Evolutionary conservation across 371 early-diverging fungal genomes (phyloP), one percentile per base, ranked within the genome.

Genomic region (Chytridiales sp.): DNA sequence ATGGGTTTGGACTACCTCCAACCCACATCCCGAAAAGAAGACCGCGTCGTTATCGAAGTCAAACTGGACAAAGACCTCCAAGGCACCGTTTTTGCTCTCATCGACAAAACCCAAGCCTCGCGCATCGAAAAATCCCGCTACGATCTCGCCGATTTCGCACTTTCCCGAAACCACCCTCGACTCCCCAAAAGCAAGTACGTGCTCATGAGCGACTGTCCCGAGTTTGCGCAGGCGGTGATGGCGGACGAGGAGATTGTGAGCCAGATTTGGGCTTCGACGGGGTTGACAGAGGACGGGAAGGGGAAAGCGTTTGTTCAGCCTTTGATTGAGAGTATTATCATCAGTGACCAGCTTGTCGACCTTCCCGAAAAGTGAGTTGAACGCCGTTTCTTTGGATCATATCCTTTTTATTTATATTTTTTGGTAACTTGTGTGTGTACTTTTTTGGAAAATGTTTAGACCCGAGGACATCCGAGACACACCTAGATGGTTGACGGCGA

Each of bases 61-160:
- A 32, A 62, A 13, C 29, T 61, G 15, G 41, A 60, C 59, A 24
- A 70, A 8, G 74, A 75, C 31, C 59, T 70, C 13, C 74, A 76
- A 15, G 75, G 75, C 3, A 80, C 84, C 71, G 85, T 87, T 29
- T 85, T 89, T 78, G 88, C 85, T 6, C 78, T 87, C 11, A 67
- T 88, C 26, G 79, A 74, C 24, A 76, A 77, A 53, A 64, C 72
- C 24, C 72, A 72, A 13, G 77, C 84, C 36, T 67, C 76, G 54
- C 73, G 73, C 1, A 59, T 84, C 30, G 62, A 62, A 61, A 78
- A 84, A 36, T 70, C 68, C 22, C 79, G 91, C 19, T 89, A 80
- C 70, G 91, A 90, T 72, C 69, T 88, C 56, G 67, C 40, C 63
- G 72, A 61, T 49, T 80, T 42, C 67, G 72, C 31, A 52, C 15